Evolutionary conservation across 192 early-diverging fungal genomes (phyloP).

Genomic region (Coemansia asiatica): DNA sequence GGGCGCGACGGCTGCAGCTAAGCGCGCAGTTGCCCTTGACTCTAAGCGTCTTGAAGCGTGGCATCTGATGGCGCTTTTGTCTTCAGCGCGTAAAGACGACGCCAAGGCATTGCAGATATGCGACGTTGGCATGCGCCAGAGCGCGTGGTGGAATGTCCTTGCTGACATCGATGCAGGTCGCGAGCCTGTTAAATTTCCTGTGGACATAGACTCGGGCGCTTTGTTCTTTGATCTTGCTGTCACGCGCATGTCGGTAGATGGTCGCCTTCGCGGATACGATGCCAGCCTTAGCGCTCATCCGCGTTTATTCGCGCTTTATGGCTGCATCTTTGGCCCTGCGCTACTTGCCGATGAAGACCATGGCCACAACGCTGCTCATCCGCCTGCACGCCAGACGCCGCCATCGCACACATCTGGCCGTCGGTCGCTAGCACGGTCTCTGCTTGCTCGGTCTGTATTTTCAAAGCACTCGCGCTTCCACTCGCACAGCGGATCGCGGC

Average conservation of each 20-base stretch:
- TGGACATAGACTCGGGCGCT: slow-evolving; percentile 57
- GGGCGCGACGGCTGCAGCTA: slow-evolving; percentile 58
- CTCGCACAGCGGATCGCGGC: slow-evolving; percentile 24
- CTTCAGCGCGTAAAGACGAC: slow-evolving; percentile 69
- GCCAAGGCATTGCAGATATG: slow-evolving; percentile 64
- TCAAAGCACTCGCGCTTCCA: slow-evolving; percentile 23
- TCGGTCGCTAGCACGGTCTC: slow-evolving; percentile 43
- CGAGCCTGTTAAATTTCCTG: background rate
- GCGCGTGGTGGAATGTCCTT: slow-evolving; percentile 53
- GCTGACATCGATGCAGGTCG: slow-evolving; percentile 10
- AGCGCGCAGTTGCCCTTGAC: slow-evolving; percentile 58
- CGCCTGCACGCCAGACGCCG: slow-evolving; percentile 4
- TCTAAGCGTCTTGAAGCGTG: slow-evolving; percentile 65
- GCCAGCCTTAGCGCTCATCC: slow-evolving; percentile 58
- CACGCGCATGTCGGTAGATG: slow-evolving; percentile 60
- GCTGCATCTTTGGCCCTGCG: slow-evolving; percentile 41
- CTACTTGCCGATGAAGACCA: slow-evolving; percentile 2
- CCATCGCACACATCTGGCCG: slow-evolving; percentile 40
- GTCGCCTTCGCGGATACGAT: slow-evolving; percentile 57
- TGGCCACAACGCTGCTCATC: background rate
- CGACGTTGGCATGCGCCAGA: slow-evolving; percentile 63
- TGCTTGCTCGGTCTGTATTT: slow-evolving; percentile 41
- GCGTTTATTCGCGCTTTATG: slow-evolving; percentile 65
- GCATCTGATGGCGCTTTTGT: slow-evolving; percentile 70
- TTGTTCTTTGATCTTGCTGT: slow-evolving; percentile 63